These are phyloP conservation scores for Nannizzia gypsea DNA, from an alignment of 2,329 filamentous ascomycete species.

Conservation along the genomic window DNA sequence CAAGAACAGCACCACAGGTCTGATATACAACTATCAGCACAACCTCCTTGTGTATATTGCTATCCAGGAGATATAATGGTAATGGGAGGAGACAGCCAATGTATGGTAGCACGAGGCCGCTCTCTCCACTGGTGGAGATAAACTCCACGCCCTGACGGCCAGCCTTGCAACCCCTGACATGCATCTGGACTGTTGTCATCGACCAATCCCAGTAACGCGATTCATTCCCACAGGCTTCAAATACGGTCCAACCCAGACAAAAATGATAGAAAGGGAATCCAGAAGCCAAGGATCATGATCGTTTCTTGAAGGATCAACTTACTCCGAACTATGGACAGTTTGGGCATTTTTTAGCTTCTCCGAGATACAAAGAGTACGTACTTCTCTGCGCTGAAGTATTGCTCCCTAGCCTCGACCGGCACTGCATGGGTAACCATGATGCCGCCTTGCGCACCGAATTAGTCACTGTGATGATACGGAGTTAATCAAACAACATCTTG, in stretches of 20 bases:
- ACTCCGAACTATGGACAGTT: too few species aligned
- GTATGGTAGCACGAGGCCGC: too few species aligned
- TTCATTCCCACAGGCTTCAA: neutral
- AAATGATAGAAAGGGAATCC: neutral
- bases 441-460: neutral
- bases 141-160: neutral
- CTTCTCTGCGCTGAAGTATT: neutral
- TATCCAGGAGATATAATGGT: too few species aligned
- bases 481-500: neutral
- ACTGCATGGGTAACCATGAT: neutral
- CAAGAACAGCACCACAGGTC: too few species aligned
- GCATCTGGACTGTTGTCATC: neutral
- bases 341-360: neutral
- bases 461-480: neutral
- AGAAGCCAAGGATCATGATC: neutral
- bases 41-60: too few species aligned
- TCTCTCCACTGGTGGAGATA: too few species aligned
- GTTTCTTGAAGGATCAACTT: neutral
- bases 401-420: neutral
- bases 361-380: neutral
- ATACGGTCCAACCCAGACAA: neutral
- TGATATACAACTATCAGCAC: too few species aligned
- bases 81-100: too few species aligned
- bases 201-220: neutral
- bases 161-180: neutral